Conservation (phyloP, 805 yeast species). For the Wickerhamiella australiensis region DNA sequence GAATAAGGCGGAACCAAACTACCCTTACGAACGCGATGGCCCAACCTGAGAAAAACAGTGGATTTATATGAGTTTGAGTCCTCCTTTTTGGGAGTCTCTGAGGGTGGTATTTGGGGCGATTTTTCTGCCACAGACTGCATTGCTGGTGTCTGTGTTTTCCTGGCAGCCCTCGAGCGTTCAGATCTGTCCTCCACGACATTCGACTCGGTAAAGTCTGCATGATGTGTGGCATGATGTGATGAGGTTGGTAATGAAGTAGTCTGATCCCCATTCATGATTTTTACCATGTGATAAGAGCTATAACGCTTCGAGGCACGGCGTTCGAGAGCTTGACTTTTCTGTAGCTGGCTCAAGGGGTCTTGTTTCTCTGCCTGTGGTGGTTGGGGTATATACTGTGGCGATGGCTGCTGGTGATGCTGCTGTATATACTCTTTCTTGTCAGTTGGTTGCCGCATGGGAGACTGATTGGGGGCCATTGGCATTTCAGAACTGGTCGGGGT, state of each 20-base stretch:
- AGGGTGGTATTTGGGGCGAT: not conserved
- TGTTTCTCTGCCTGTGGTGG: conserved; percentile 15
- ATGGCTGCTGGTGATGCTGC: not conserved
- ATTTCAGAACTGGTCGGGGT: conserved; percentile 1
- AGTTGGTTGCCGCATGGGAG: conserved; percentile 6
- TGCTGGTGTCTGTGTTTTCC: not conserved
- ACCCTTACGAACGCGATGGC: conserved; percentile 21
- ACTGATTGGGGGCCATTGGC: conserved; percentile 12
- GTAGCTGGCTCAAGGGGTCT: conserved; percentile 57
- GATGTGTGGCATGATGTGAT: conserved; percentile 15
- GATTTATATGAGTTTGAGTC: conserved; percentile 6
- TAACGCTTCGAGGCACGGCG: conserved; percentile 89
- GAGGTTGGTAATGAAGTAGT: conserved; percentile 20
- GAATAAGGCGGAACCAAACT: conserved; percentile 17
- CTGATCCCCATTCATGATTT: conserved; percentile 31
- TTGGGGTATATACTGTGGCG: not conserved
- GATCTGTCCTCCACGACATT: conserved; percentile 14
- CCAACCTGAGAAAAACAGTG: conserved; percentile 28
- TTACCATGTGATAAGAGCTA: conserved; percentile 86
- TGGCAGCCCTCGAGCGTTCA: not conserved
- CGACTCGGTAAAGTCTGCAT: conserved; percentile 20
- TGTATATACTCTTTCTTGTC: not conserved
- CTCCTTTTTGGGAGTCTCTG: not conserved
- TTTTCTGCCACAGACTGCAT: not conserved
- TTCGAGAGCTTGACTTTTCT: conserved; percentile 70